Evolutionary conservation across 2,329 filamentous ascomycete genomes (phyloP).

Genomic region (Chaetomiaceae sp.): DNA sequence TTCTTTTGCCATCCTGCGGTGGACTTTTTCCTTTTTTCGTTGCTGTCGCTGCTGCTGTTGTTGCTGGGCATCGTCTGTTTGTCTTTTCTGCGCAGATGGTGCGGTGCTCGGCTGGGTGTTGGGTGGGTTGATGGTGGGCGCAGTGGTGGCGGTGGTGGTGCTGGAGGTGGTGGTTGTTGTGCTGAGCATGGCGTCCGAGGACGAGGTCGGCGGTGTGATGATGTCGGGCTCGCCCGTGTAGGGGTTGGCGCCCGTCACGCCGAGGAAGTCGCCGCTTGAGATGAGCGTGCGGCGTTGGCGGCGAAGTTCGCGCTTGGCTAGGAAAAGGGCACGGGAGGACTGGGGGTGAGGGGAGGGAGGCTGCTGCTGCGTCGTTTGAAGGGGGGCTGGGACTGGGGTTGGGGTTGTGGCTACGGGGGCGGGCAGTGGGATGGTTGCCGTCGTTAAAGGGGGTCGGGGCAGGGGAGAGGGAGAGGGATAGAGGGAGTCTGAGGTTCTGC

Average conservation of each 20-base stretch:
- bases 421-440: background rate
- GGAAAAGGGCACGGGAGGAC: constrained; percentile 24
- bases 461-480: background rate
- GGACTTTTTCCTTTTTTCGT: background rate
- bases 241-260: constrained; percentile 55
- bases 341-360: background rate
- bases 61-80: too few relatives aligned
- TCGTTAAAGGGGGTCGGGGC: background rate
- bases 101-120: too few relatives aligned
- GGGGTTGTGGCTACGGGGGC: background rate
- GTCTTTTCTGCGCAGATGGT: too few relatives aligned
- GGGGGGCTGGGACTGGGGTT: background rate
- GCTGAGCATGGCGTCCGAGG: constrained; percentile 31
- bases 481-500: background rate
- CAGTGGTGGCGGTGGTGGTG: background rate
- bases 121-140: background rate
- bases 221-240: constrained; percentile 49
- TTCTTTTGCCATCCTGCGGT: constrained; percentile 29
- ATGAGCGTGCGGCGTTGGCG: constrained; percentile 43
- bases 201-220: constrained; percentile 46
- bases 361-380: background rate
- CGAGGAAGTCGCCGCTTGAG: constrained; percentile 54
- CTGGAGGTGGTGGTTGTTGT: background rate
- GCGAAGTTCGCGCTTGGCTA: constrained; percentile 34
- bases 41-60: background rate